phyloP scores from a whole-genome alignment of 805 yeast species.

The Kodamaea sagamina region DNA sequence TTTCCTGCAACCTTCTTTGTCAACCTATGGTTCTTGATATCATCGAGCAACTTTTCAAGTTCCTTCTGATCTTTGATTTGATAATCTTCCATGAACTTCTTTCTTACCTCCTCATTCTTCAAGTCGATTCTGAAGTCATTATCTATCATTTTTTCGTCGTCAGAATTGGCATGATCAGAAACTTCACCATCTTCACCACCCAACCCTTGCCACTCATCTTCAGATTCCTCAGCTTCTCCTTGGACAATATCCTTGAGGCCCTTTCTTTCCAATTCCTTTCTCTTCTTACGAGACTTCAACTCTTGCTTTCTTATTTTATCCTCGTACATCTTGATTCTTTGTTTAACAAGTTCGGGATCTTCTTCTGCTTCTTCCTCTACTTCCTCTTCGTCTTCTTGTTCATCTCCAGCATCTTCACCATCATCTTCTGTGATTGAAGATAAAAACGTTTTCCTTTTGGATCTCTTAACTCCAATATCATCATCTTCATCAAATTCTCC shows the following conservation, averaged over 20 bases:
- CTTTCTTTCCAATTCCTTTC: conserved; percentile 56
- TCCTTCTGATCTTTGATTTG: conserved; percentile 61
- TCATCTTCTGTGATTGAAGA: conserved; percentile 5
- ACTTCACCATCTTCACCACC: conserved; percentile 71
- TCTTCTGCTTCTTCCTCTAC: conserved; percentile 27
- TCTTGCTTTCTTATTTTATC: conserved; percentile 39
- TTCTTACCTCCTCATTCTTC: conserved; percentile 59
- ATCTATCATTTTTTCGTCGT: conserved; percentile 77
- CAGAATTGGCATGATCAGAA: conserved; percentile 65
- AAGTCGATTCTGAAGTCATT: conserved; percentile 60
- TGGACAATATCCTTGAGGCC: conserved; percentile 67
- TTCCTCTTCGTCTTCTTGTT: conserved; percentile 17
- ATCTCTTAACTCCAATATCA: conserved; percentile 19
- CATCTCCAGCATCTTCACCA: conserved; percentile 7
- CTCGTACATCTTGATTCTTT: conserved; percentile 39
- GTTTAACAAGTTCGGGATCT: conserved; percentile 25
- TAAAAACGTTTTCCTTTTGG: neutral
- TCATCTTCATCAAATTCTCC: conserved; percentile 22
- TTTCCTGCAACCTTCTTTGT: conserved; percentile 56
- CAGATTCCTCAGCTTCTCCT: conserved; percentile 85
- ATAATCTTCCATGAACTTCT: conserved; percentile 59
- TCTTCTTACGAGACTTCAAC: conserved; percentile 31
- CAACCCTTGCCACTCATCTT: conserved; percentile 82
- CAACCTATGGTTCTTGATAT: conserved; percentile 70
- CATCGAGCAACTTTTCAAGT: conserved; percentile 67